Evolutionary conservation across 129 eudicot genomes (phyloP), one percentile per base, ranked within the genome.

Genomic region (Cynara cardunculus): DNA sequence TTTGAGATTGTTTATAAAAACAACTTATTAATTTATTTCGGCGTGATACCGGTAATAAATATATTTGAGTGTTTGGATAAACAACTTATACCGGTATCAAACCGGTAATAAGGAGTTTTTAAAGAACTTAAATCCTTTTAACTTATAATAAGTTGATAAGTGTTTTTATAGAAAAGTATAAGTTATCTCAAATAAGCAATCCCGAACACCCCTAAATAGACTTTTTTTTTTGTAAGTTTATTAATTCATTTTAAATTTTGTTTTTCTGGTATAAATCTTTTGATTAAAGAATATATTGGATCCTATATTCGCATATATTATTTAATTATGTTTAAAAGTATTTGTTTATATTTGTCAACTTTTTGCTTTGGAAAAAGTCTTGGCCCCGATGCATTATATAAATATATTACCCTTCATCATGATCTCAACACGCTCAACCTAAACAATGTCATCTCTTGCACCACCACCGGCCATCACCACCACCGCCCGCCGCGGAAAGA

Each of bases 361-460:
- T 79, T 79, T 26, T 61, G 16, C 78, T 46, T 75, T 67, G 39
- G 82, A 77, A 85, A 84, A 80, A 71, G 70, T 80, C 84, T 16
- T 56, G 72, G 26, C 73, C 73, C 46, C 70, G n/a, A 71, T 2
- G 31, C 79, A 74, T 76, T 85, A 85, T 85, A 85, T 75, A 85
- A 61, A 72, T 64, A 46, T 18, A 30, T 1, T 30, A 31, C 81
- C 69, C 74, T 75, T 59, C 30, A 37, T 69, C 44, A 75, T 65
- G 12, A 62, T 49, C 41, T 8, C 30, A 56, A 19, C 74, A 12
- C 46, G 5, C 39, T 34, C 39, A 34, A 53, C n/a, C n/a, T n/a
- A 53, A 22, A 27, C 64, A 24, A 85, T 85, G 87, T 35, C 87
- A 28, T 80, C 87, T 37, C 82, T 85, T 37, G 71, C 81, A 66